Evolutionary conservation across 2,329 filamentous ascomycete genomes (phyloP).

Genomic region (Aspergillus costaricaensis): DNA sequence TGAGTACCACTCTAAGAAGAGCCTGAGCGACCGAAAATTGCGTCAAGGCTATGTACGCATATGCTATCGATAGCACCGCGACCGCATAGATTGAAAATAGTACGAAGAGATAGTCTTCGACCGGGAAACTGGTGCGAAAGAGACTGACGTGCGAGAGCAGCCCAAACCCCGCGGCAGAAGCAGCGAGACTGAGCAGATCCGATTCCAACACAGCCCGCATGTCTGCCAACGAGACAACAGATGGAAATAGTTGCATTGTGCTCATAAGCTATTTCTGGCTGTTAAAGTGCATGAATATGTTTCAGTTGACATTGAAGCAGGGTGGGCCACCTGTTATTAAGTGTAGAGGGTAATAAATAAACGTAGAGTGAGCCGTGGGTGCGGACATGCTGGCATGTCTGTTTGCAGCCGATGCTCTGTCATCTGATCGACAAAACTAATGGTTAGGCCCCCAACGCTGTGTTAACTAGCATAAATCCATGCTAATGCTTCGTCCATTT

Average conservation of each 20-base stretch:
- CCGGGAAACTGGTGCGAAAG: conserved; percentile 12
- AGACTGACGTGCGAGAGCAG: conserved; percentile 5
- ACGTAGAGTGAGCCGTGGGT: background rate
- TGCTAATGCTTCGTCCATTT: no score
- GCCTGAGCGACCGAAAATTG: background rate
- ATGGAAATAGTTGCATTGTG: background rate
- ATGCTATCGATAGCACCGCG: background rate
- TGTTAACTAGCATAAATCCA: no score
- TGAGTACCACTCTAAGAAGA: background rate
- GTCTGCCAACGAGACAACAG: background rate
- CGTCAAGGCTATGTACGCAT: background rate
- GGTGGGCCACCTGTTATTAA: background rate
- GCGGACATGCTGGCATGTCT: background rate
- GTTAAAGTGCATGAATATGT: background rate
- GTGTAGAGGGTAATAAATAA: background rate
- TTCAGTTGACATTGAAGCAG: background rate
- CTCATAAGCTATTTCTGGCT: conserved; percentile 4
- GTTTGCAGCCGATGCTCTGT: background rate
- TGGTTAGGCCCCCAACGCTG: background rate
- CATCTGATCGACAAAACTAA: background rate
- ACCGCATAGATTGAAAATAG: background rate
- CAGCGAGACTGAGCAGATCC: background rate
- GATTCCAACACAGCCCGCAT: background rate
- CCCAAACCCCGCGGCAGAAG: background rate
- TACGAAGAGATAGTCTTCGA: conserved; percentile 11